Percentiles rank a stretch among this genome's conserved stretches.
Conservation (phyloP, 164 flowering plant species). For the Cinnamomum micranthum region DNA sequence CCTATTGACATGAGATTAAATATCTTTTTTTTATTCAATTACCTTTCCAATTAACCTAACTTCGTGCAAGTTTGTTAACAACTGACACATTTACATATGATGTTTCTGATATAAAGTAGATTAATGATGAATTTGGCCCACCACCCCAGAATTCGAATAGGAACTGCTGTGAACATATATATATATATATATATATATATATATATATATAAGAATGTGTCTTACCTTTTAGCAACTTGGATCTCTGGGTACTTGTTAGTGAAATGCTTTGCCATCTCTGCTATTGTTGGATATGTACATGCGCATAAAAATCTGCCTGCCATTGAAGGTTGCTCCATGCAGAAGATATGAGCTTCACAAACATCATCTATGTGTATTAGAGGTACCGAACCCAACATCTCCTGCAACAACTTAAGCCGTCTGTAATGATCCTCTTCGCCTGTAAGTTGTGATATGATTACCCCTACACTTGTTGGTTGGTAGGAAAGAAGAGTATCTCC, state of each 20-base stretch:
- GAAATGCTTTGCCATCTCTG: no score
- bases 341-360: constrained; percentile 39
- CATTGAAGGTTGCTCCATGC: constrained; percentile 28
- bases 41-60: no score
- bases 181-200: no score
- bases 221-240: constrained; percentile 23
- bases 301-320: constrained; percentile 33
- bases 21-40: no score
- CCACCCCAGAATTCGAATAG: no score
- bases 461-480: constrained; percentile 1
- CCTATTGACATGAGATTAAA: no score
- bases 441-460: constrained; percentile 8
- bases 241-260: constrained; percentile 7
- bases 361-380: constrained; percentile 36
- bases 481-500: constrained; percentile 10
- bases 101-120: no score
- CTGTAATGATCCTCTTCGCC: not conserved
- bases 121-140: no score
- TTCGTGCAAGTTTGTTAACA: no score
- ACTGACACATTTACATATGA: no score
- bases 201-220: not conserved
- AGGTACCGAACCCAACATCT: constrained; percentile 18
- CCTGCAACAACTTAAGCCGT: constrained; percentile 11
- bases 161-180: no score
- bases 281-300: not conserved